A percentile compares a stretch with the other conserved stretches of the same genome.
Conservation (phyloP, 2,329 filamentous ascomycete species). For the Alternaria gansuensis region DNA sequence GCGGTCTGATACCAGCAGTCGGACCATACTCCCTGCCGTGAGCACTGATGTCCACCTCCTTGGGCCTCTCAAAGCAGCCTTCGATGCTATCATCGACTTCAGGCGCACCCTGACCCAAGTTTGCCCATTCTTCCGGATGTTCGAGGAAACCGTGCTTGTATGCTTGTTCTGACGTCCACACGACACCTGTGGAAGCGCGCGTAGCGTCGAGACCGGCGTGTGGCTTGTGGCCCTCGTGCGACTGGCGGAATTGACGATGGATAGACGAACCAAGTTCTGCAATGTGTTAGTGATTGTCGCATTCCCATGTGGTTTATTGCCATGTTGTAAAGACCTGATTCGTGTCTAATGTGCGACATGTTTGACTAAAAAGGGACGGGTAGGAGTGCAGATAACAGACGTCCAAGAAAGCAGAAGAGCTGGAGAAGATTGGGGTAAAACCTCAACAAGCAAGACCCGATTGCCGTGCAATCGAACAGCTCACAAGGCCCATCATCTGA, state of each 20-base stretch:
- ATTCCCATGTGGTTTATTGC: not conserved
- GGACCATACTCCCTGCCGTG: constrained; percentile 87
- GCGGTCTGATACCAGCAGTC: constrained; percentile 89
- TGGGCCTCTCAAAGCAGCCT: constrained; percentile 85
- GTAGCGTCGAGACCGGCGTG: constrained; percentile 91
- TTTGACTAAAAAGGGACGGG: not conserved
- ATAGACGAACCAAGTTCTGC: constrained; percentile 82
- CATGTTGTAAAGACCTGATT: constrained; percentile 16
- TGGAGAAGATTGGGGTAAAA: not conserved
- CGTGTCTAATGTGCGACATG: constrained; percentile 17
- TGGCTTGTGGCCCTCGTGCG: constrained; percentile 88
- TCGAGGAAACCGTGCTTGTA: constrained; percentile 89
- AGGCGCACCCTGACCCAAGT: constrained; percentile 91
- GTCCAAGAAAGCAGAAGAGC: constrained; percentile 3
- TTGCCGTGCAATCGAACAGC: not conserved
- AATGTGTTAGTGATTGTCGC: not conserved
- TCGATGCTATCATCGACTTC: constrained; percentile 93
- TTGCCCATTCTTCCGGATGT: constrained; percentile 84
- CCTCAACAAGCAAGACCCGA: not conserved
- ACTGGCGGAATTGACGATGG: constrained; percentile 87
- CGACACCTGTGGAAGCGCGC: constrained; percentile 88
- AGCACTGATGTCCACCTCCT: constrained; percentile 78
- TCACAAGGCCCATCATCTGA: not conserved
- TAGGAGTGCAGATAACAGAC: not conserved
- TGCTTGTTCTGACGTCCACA: constrained; percentile 90